Conservation (phyloP, 2,329 filamentous ascomycete genomes). For the Colletotrichum agaves region DNA sequence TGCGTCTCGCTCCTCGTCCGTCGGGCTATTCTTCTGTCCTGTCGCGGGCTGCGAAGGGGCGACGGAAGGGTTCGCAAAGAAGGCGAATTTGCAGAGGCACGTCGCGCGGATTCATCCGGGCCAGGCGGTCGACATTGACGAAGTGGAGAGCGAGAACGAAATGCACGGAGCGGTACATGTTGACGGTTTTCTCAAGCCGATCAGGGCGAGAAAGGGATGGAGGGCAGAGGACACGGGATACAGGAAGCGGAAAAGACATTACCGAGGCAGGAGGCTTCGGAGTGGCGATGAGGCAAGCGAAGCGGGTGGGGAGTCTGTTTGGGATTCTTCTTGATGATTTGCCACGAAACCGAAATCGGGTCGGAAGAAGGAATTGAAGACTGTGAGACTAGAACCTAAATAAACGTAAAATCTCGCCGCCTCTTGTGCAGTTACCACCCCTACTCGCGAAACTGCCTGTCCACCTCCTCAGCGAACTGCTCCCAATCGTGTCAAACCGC, state of each 20-base stretch:
- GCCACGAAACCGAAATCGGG: too few relatives aligned
- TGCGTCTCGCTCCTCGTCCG: slow-evolving; percentile 47
- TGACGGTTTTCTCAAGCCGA: slow-evolving; percentile 72
- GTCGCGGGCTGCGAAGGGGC: slow-evolving; percentile 51
- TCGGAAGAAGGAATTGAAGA: too few relatives aligned
- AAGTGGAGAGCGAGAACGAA: slow-evolving; percentile 60
- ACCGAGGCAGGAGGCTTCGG: slow-evolving; percentile 20
- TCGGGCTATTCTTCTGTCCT: slow-evolving; percentile 50
- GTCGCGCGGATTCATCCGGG: slow-evolving; percentile 52
- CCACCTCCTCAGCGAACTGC: slow-evolving; percentile 68
- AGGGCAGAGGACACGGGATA: slow-evolving; percentile 25
- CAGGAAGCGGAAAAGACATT: slow-evolving; percentile 36
- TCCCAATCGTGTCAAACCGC: slow-evolving; percentile 67
- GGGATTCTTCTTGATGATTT: slow-evolving; percentile 15
- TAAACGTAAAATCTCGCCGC: background rate
- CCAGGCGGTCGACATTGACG: slow-evolving; percentile 49
- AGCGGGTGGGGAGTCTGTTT: background rate
- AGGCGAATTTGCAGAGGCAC: slow-evolving; percentile 51
- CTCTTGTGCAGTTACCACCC: background rate
- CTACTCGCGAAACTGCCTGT: slow-evolving; percentile 43
- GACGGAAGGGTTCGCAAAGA: slow-evolving; percentile 48
- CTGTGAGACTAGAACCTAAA: background rate
- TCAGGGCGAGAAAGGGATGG: slow-evolving; percentile 62
- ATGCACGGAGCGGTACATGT: slow-evolving; percentile 72
- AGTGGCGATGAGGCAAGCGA: slow-evolving; percentile 8